phyloP scores from a whole-genome alignment of 225 moss, liverwort and hornwort genomes.

The Sphagnum tenellum region DNA sequence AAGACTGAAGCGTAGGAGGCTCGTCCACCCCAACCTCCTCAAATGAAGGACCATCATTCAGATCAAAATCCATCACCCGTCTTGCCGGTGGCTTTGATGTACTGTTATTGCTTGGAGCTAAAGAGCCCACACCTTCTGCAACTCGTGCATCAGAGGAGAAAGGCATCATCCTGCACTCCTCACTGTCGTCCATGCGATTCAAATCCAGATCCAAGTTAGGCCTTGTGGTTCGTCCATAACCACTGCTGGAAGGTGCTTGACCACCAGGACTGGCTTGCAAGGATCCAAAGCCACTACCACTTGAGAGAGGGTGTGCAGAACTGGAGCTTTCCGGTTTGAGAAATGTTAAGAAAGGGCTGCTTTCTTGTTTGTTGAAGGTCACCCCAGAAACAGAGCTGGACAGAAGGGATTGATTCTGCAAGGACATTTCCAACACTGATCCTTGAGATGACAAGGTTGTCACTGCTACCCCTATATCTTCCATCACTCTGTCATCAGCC shows the following conservation, averaged over 20 bases:
- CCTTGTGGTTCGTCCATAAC: constrained; percentile 23
- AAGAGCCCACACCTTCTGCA: constrained; percentile 49
- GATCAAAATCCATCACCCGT: constrained; percentile 78
- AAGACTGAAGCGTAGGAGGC: constrained; percentile 31
- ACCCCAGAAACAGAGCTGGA: constrained; percentile 56
- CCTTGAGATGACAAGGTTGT: constrained; percentile 71
- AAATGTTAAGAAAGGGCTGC: constrained; percentile 16
- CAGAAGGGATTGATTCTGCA: constrained; percentile 43
- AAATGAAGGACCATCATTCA: constrained; percentile 79
- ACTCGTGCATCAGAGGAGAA: constrained; percentile 44
- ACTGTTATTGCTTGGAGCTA: constrained; percentile 63
- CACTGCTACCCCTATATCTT: constrained; percentile 45
- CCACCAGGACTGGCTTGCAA: constrained; percentile 17
- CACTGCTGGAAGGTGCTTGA: constrained; percentile 31
- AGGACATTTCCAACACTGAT: constrained; percentile 58
- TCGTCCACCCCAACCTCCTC: constrained; percentile 67
- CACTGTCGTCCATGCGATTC: constrained; percentile 89
- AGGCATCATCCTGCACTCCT: constrained; percentile 56
- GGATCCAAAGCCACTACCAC: constrained; percentile 21
- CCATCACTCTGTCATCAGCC: constrained; percentile 72
- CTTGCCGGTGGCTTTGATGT: constrained; percentile 44
- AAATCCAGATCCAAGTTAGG: constrained; percentile 74
- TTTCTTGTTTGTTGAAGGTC: too few species aligned
- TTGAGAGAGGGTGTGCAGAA: constrained; percentile 59
- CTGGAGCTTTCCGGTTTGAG: constrained; percentile 64